Conservation (phyloP, 495 filamentous ascomycete genomes). For the Gamarada debralockiae region DNA sequence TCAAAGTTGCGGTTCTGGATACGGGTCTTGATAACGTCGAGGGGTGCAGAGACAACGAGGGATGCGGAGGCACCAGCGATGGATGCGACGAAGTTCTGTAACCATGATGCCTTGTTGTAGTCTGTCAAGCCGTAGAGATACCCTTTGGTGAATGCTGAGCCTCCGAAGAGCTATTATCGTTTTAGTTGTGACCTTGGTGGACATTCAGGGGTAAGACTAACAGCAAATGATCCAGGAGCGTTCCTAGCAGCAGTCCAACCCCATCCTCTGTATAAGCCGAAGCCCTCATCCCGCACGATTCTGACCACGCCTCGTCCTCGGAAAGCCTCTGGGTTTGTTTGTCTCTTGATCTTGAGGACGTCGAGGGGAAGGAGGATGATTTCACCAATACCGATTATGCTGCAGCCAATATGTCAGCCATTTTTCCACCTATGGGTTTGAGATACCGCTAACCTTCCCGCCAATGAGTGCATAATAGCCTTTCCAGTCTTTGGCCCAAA, state of each 20-base stretch:
- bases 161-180: constrained; percentile 78
- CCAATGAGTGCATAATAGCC: constrained; percentile 95
- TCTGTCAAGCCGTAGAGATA: constrained; percentile 82
- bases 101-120: constrained; percentile 94
- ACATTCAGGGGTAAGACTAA: constrained; percentile 41
- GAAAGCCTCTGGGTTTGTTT: constrained; percentile 99
- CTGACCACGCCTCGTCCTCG: constrained; percentile 84
- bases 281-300: constrained; percentile 91
- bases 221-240: constrained; percentile 93
- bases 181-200: background rate
- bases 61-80: constrained; percentile 91
- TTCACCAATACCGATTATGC: constrained; percentile 94
- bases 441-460: constrained; percentile 63
- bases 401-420: constrained; percentile 31
- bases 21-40: constrained; percentile 98
- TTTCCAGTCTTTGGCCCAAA: constrained; percentile 98
- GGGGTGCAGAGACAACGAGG: constrained; percentile 85
- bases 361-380: constrained; percentile 93
- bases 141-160: constrained; percentile 96
- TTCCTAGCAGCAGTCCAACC: constrained; percentile 98
- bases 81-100: constrained; percentile 96
- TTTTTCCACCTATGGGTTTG: background rate
- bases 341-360: constrained; percentile 98
- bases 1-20: constrained; percentile 99
- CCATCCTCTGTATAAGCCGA: constrained; percentile 93